These are phyloP conservation scores for Histomonas meleagridis DNA, from an alignment of 208 protist genomes.

Conservation along the genomic window DNA sequence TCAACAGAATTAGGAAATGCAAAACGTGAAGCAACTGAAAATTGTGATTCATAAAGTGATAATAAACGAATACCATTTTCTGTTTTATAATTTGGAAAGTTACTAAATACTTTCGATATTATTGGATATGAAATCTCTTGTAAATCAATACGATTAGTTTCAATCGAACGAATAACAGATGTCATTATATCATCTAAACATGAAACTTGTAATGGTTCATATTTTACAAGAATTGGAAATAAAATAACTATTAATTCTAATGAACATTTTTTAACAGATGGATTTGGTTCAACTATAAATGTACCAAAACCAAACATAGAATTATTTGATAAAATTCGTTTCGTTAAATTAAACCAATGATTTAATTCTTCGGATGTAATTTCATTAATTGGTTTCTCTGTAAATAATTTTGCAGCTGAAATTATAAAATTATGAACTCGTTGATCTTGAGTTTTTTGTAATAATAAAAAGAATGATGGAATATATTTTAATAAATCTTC, in stretches of 20 bases:
- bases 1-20: background rate
- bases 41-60: constrained; percentile 6
- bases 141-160: background rate
- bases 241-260: background rate
- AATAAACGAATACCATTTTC: background rate
- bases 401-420: background rate
- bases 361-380: too few species aligned
- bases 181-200: constrained; percentile 34
- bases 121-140: background rate
- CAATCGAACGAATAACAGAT: background rate
- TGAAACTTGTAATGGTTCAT: background rate
- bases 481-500: background rate
- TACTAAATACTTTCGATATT: background rate
- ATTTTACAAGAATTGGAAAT: background rate
- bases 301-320: background rate
- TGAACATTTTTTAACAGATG: background rate
- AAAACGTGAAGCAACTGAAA: background rate
- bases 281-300: background rate
- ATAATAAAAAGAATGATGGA: background rate
- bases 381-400: too few species aligned
- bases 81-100: background rate
- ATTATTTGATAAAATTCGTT: background rate
- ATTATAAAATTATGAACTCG: background rate
- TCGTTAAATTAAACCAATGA: too few species aligned
- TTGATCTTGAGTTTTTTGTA: constrained; percentile 22